Base-by-base conservation (phyloP, 345 rosid genomes). In the Eucalyptus marginata region DNA sequence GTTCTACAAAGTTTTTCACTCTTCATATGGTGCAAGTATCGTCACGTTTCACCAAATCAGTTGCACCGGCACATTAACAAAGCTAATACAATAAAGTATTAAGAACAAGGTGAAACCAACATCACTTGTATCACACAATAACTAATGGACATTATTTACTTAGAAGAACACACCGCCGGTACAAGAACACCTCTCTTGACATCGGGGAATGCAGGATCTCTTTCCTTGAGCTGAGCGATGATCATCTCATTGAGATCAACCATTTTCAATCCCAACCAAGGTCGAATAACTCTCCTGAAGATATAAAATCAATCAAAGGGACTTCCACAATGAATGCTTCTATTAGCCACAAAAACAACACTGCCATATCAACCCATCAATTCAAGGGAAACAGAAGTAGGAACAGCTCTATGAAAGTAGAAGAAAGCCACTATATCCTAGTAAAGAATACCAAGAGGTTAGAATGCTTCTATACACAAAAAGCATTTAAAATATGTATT, bases 191-290 rank as follows among this genome's bases (percentile, higher is more conserved):
- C 99, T 92, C 68, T 94, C 43, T 91, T 87, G 46, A 97, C 96
- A 89, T 93, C 89, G 29, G 99, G 98, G 89, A 97, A 97, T 87
- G 86, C 88, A 3, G 96, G 90, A 92, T 96, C 95, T 89, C 97
- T 92, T 89, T 97, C 99, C 92, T 93, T 94, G 87, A 96, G 99
- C 92, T 96, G 99, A 88, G 95, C 93, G 86, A 94, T 81, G 66
- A 96, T 96, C 97, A 96, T 92, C 56, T 94, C 93, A 86, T 97
- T 96, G 86, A 97, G 97, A 89, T 97, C 99, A 52, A 96, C 93
- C 99, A 97, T 95, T 93, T 94, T 96, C 92, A 96, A 90, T 91
- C 99, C 99, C 92, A 97, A 93, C 98, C 99, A 97, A 52, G 99
- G 98, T 47, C 99, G 95, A 50, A 97, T 87, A 50, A 97, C 99